These are phyloP conservation scores for Prunus dulcis DNA, from an alignment of 306 rosid genomes.

Conservation along the genomic window DNA sequence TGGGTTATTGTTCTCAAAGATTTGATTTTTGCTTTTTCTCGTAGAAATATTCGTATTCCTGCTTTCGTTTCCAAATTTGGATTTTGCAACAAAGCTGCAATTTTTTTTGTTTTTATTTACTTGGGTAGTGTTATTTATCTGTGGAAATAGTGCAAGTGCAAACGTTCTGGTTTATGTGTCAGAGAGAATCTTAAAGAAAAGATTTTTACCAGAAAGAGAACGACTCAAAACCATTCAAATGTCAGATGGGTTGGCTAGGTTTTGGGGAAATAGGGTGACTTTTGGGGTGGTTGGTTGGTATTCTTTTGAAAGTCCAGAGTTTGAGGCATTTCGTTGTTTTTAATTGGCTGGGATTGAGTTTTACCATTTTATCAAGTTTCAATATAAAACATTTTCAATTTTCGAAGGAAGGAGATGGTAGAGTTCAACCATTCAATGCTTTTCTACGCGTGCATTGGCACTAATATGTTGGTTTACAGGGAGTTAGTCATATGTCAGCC, in stretches of 20 bases:
- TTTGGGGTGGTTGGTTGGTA: neutral
- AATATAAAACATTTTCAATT: neutral
- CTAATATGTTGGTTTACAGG: too few relatives aligned
- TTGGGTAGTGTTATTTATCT: neutral
- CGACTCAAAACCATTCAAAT: neutral
- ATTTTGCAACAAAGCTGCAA: neutral
- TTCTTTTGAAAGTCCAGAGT: neutral
- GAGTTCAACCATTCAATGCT: neutral
- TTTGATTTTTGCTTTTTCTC: neutral
- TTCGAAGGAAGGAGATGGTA: neutral
- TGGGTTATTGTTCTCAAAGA: neutral
- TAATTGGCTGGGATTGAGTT: neutral
- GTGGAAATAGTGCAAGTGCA: neutral
- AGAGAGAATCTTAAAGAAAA: neutral
- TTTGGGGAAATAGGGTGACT: neutral
- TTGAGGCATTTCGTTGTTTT: neutral
- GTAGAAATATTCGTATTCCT: neutral
- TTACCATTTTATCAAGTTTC: neutral
- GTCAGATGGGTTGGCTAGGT: neutral
- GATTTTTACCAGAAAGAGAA: neutral
- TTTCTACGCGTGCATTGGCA: neutral
- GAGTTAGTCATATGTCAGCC: neutral
- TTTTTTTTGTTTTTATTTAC: neutral
- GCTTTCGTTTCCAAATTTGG: neutral
- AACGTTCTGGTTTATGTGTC: neutral